Evolutionary conservation across 2,329 filamentous ascomycete species (phyloP).

Genomic region (Setomelanomma holmii): DNA sequence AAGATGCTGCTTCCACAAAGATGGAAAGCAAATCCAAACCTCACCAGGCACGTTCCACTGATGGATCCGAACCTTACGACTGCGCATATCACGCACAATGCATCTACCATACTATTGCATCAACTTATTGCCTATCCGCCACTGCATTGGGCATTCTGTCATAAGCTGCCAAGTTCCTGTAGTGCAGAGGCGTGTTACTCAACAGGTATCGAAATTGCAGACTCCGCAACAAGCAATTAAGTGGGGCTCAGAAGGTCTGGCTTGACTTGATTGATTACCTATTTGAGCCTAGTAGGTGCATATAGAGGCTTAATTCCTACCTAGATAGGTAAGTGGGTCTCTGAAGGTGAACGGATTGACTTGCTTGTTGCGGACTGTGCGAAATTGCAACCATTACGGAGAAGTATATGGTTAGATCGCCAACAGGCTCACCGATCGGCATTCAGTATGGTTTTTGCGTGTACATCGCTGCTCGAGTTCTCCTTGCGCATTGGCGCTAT

Average conservation of each 20-base stretch:
- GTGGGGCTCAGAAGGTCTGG: no score
- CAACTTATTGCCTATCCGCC: constrained; percentile 25
- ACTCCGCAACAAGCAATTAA: no score
- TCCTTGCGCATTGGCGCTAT: constrained; percentile 25
- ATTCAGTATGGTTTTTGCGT: constrained; percentile 27
- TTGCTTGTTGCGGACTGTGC: no score
- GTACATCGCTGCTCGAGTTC: constrained; percentile 26
- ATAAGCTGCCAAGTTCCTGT: constrained; percentile 19
- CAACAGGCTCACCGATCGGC: constrained; percentile 12
- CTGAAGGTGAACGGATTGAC: no score
- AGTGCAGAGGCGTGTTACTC: constrained; percentile 23
- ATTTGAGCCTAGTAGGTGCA: no score
- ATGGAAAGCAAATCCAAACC: constrained; percentile 30
- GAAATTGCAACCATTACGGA: constrained; percentile 26
- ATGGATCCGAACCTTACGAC: constrained; percentile 28
- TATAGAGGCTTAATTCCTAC: no score
- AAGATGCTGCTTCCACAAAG: constrained; percentile 29
- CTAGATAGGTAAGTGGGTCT: no score
- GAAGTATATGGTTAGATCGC: constrained; percentile 25
- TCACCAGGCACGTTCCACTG: constrained; percentile 18
- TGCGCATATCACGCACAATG: constrained; percentile 27
- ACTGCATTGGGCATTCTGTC: constrained; percentile 16
- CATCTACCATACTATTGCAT: constrained; percentile 25
- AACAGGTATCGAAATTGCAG: constrained; percentile 20
- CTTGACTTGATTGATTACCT: no score